These are phyloP conservation scores for Tetradesmus obliquus DNA, from an alignment of 139 green algal species.

Conservation along the genomic window DNA sequence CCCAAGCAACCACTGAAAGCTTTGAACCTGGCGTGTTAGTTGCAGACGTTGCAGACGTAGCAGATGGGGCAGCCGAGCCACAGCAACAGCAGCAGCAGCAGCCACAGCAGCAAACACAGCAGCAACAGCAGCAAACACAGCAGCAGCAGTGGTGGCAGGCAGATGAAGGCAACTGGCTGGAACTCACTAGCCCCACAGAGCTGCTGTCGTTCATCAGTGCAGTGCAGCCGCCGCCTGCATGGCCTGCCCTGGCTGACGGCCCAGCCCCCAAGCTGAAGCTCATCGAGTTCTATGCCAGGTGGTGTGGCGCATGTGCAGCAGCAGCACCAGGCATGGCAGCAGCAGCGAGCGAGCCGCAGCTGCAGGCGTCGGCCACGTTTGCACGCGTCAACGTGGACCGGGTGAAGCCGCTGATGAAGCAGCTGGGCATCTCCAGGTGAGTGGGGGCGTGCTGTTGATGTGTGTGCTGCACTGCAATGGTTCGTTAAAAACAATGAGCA, in stretches of 20 bases:
- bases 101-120: background rate
- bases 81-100: background rate
- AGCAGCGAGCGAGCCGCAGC: constrained; percentile 19
- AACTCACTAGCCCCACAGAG: constrained; percentile 10
- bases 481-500: too few relatives aligned
- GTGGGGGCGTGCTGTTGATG: background rate
- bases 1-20: background rate
- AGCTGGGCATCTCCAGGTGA: constrained; percentile 21
- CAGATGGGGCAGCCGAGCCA: background rate
- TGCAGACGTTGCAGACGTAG: background rate
- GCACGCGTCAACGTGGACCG: constrained; percentile 24
- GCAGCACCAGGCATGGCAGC: constrained; percentile 4
- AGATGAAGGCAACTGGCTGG: constrained; percentile 22
- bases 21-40: background rate
- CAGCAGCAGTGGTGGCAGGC: background rate
- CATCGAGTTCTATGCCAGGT: constrained; percentile 37
- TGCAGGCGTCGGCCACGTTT: constrained; percentile 12
- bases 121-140: background rate
- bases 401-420: constrained; percentile 30
- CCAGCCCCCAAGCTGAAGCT: background rate
- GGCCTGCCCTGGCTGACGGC: background rate
- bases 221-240: constrained; percentile 6
- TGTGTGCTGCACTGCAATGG: too few relatives aligned
- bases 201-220: background rate
- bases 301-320: constrained; percentile 31